A percentile compares a stretch with the other conserved stretches of the same genome.
phyloP scores from a whole-genome alignment of 225 moss, liverwort and hornwort genomes.

The Physcomitrellopsis africana region DNA sequence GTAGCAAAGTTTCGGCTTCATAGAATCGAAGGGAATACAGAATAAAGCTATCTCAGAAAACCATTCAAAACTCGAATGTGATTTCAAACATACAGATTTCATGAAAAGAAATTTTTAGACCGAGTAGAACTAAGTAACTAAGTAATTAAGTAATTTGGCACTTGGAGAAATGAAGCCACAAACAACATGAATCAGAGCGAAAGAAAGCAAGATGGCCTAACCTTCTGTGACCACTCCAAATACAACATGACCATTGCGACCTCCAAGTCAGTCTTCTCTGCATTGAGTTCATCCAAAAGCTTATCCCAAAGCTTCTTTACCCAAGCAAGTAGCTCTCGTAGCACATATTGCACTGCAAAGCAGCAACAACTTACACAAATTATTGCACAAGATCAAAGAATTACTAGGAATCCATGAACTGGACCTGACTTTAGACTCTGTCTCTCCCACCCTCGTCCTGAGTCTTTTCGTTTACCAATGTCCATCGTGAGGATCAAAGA shows the following conservation, averaged over 20 bases:
- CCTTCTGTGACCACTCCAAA: constrained; percentile 73
- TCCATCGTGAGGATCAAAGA: not conserved
- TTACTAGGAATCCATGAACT: not conserved
- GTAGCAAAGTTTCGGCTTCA: not conserved
- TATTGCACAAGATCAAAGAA: constrained; percentile 12
- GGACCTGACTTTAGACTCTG: not conserved
- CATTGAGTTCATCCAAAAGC: constrained; percentile 18
- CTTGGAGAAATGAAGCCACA: not conserved
- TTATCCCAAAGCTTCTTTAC: constrained; percentile 32
- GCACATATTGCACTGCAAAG: constrained; percentile 34
- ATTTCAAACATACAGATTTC: constrained; percentile 18
- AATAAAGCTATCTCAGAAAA: not conserved
- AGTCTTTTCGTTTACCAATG: not conserved
- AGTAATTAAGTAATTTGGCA: not conserved
- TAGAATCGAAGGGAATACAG: not conserved
- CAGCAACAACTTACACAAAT: constrained; percentile 1
- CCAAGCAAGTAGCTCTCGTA: constrained; percentile 37
- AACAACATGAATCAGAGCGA: not conserved
- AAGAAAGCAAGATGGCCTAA: constrained; percentile 10
- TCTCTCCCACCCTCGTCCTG: not conserved
- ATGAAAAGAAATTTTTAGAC: constrained; percentile 5
- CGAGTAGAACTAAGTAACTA: not conserved
- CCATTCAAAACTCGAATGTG: not conserved
- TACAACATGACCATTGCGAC: constrained; percentile 36
- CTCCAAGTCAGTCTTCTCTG: constrained; percentile 33